These are phyloP conservation scores for Backusella sp. DNA, from an alignment of 192 early-diverging fungal species.

Conservation along the genomic window DNA sequence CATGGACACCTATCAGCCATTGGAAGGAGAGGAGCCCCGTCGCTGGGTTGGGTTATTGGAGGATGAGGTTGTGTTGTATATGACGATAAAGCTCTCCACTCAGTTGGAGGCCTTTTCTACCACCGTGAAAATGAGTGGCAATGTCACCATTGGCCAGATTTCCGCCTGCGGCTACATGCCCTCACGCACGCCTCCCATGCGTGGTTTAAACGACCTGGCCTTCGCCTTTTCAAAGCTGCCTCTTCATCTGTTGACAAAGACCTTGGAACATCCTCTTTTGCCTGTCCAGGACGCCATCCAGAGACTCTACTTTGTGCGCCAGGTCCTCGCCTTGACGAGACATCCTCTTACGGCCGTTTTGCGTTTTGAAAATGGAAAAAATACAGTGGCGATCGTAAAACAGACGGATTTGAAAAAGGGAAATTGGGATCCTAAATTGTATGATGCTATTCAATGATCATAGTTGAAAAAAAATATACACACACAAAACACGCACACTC, in stretches of 20 bases:
- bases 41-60: slow-evolving; percentile 18
- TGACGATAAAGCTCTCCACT: background rate
- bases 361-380: slow-evolving; percentile 10
- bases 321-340: slow-evolving; percentile 3
- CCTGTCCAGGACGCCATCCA: slow-evolving; percentile 31
- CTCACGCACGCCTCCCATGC: slow-evolving; percentile 14
- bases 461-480: background rate
- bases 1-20: slow-evolving; percentile 15
- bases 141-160: slow-evolving; percentile 20
- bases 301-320: slow-evolving; percentile 15
- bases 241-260: slow-evolving; percentile 11
- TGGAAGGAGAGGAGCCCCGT: slow-evolving; percentile 11
- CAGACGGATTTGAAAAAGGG: slow-evolving; percentile 13
- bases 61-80: slow-evolving; percentile 13
- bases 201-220: slow-evolving; percentile 17
- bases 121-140: slow-evolving; percentile 12
- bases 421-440: slow-evolving; percentile 1
- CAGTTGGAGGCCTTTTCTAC: slow-evolving; percentile 25
- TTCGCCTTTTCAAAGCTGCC: slow-evolving; percentile 15
- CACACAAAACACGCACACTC: no score
- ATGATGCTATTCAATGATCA: background rate
- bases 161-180: slow-evolving; percentile 26
- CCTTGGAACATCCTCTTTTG: slow-evolving; percentile 23
- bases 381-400: slow-evolving; percentile 4
- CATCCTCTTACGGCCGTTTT: background rate